These are phyloP conservation scores for Wickerhamomyces bisporus DNA, from an alignment of 805 yeast genomes.

Conservation along the genomic window DNA sequence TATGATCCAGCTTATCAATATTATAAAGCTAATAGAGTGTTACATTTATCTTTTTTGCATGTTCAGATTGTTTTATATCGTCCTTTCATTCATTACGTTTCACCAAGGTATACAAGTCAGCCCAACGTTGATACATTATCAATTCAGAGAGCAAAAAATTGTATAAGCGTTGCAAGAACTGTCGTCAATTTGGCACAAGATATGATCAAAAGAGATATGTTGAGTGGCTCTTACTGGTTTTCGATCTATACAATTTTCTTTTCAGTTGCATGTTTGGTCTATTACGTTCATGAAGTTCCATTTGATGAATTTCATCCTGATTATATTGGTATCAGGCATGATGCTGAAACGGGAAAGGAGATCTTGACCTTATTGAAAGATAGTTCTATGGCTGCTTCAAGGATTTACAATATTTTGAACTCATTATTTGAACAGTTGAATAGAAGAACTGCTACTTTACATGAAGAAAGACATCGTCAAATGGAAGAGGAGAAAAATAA, in stretches of 20 bases:
- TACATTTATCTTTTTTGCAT: slow-evolving; percentile 68
- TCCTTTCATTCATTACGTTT: slow-evolving; percentile 81
- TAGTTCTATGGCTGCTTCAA: slow-evolving; percentile 68
- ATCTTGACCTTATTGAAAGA: slow-evolving; percentile 68
- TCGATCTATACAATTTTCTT: slow-evolving; percentile 85
- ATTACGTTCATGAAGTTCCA: slow-evolving; percentile 60
- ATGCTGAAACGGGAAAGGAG: slow-evolving; percentile 77
- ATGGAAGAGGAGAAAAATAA: slow-evolving; percentile 9
- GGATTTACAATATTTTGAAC: slow-evolving; percentile 76
- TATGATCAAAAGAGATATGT: slow-evolving; percentile 64
- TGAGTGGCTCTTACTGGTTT: slow-evolving; percentile 89
- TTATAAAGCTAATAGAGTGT: slow-evolving; percentile 66
- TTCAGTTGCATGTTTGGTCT: slow-evolving; percentile 81
- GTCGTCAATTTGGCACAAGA: slow-evolving; percentile 78
- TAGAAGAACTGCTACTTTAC: slow-evolving; percentile 55
- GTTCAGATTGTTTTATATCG: slow-evolving; percentile 78
- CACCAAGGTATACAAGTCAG: slow-evolving; percentile 42
- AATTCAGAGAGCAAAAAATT: slow-evolving; percentile 69
- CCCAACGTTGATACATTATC: slow-evolving; percentile 51
- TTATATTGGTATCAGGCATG: slow-evolving; percentile 56
- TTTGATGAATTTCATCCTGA: slow-evolving; percentile 43
- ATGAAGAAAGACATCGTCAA: slow-evolving; percentile 22
- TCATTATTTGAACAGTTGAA: slow-evolving; percentile 77
- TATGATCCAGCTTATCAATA: slow-evolving; percentile 59
- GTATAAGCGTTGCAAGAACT: slow-evolving; percentile 78